Evolutionary conservation across 306 rosid species (phyloP).

Genomic region (Spatholobus suberectus): DNA sequence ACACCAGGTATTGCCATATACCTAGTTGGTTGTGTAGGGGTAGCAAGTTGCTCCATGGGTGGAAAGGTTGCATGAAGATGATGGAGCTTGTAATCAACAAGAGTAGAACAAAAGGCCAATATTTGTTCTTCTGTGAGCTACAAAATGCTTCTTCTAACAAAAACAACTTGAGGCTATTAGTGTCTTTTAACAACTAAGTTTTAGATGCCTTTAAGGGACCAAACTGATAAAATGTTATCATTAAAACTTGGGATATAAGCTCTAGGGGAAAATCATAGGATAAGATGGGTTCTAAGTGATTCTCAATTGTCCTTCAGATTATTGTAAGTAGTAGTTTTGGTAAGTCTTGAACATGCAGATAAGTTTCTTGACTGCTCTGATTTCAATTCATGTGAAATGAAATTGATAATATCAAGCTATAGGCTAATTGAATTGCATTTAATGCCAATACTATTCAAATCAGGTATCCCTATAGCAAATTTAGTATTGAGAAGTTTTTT

Average conservation of each 20-base stretch:
- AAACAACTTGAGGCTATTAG: no score
- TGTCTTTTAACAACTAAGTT: constrained; percentile 52
- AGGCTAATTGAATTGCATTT: constrained; percentile 46
- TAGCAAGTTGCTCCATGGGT: no score
- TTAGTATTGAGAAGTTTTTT: neutral
- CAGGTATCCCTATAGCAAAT: no score
- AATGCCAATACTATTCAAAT: constrained; percentile 29
- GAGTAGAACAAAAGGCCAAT: no score
- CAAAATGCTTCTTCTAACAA: no score
- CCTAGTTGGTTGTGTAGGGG: no score
- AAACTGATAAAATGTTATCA: constrained; percentile 64
- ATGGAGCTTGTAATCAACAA: no score
- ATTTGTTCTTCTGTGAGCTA: no score
- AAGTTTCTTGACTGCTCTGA: constrained; percentile 27
- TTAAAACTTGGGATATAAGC: constrained; percentile 61
- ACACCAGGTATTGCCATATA: no score
- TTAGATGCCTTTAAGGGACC: constrained; percentile 79
- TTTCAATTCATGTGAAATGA: no score
- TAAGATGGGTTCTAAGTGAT: constrained; percentile 58
- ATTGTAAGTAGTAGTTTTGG: constrained; percentile 30
- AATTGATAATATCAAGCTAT: constrained; percentile 40
- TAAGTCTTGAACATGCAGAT: constrained; percentile 35
- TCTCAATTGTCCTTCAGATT: constrained; percentile 49
- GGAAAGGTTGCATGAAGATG: no score
- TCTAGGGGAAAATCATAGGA: constrained; percentile 66